Evolutionary conservation across 371 early-diverging fungal species (phyloP).

Genomic region (Mortierella sp.): DNA sequence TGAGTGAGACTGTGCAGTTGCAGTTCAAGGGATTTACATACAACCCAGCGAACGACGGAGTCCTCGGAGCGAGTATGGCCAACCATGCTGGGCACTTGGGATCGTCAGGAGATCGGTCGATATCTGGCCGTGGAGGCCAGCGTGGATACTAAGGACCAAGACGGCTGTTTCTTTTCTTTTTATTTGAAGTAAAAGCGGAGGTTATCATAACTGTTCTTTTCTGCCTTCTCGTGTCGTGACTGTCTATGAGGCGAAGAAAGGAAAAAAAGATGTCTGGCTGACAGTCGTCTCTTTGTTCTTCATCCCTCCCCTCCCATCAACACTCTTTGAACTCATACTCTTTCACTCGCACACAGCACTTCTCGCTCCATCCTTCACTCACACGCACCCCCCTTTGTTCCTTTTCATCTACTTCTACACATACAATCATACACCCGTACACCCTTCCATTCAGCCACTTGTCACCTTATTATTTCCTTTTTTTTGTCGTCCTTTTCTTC

Average conservation of each 20-base stretch:
- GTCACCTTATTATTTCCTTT: not conserved
- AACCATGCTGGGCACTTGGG: conserved; percentile 27
- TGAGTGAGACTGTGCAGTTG: conserved; percentile 92
- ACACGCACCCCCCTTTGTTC: not conserved
- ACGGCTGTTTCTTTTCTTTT: not conserved
- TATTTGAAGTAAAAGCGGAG: not conserved
- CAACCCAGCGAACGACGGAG: conserved; percentile 73
- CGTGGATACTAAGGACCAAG: conserved; percentile 12
- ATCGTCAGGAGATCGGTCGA: conserved; percentile 12
- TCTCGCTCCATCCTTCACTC: not conserved
- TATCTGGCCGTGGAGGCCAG: conserved; percentile 14
- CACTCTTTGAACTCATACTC: not conserved
- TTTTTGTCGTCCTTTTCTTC: not conserved
- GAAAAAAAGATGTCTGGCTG: not conserved
- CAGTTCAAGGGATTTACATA: conserved; percentile 97
- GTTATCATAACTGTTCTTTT: not conserved
- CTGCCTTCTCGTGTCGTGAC: not conserved
- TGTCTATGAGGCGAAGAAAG: not conserved
- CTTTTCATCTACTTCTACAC: not conserved
- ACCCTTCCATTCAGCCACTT: not conserved
- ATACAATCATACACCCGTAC: not conserved
- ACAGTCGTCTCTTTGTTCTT: not conserved
- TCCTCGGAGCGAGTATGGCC: conserved; percentile 63
- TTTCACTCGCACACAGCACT: no score
- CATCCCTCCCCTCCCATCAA: not conserved